Base-by-base conservation (phyloP, 352 stramenopile genomes). In the Globisporangium alternatum region DNA sequence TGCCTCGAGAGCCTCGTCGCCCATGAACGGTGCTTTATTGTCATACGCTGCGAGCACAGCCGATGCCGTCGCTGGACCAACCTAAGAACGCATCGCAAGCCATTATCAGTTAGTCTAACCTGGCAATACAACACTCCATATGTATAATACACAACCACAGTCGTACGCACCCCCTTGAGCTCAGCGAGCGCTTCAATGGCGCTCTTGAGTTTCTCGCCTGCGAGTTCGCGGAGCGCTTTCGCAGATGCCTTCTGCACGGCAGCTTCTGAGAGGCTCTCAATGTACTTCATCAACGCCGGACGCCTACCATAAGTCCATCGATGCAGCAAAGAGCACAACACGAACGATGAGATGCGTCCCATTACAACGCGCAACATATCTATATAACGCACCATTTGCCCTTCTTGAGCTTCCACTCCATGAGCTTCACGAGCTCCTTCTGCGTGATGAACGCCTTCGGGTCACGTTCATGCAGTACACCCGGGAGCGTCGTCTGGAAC, bases 331-430 rank as follows among this genome's bases (percentile, higher is more conserved):
- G 25, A 28, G 25, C 25, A 28, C 25, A 41, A 41, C 10, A 41
- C 35, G 35, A 41, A 15, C 35, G 35, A 41, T 41, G 35, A 41
- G 35, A 19, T 41, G 35, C 35, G 35, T 12, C 15, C 12, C 35
- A 3, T 17, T 41, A 41, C 10, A 41, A 41, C 15, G 15, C 9
- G 35, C 35, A 41, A 41, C 35, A 12, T 2, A 12, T 17, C 35
- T 19, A 41, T 41, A 33, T 7, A 21, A 45, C 68, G 25, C 53
- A 91, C 85, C 83, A 94, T 72, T 94, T 94, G 45, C 83, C 85
- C 59, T 92, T 94, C 66, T 83, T 90, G 45, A 94, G 80, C 65
- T 92, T 94, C 85, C 85, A 94, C 60, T 91, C 65, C 83, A 94
- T 89, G 47, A 94, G 72, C 47, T 76, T 68, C 30, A 75, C 65